Percentiles rank a stretch among this genome's conserved stretches.
Conservation (phyloP, 2,329 filamentous ascomycete species). For the Ophiostoma perfectum region DNA sequence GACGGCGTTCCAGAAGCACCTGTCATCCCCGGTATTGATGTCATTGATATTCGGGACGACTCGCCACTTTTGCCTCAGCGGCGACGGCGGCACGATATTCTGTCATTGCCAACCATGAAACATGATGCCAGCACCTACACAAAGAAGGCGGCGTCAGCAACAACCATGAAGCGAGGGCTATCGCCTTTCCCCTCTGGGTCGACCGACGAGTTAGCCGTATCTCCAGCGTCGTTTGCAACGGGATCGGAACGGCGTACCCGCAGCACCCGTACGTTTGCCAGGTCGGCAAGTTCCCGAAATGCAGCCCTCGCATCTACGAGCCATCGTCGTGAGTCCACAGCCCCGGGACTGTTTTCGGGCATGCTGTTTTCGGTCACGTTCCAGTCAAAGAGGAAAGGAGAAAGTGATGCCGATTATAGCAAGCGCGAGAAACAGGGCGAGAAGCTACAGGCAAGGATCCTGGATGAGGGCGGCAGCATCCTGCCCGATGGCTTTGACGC, state of each 20-base stretch:
- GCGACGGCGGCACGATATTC: neutral
- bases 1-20: neutral
- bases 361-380: constrained; percentile 90
- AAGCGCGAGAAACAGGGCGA: constrained; percentile 38
- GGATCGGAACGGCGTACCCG: constrained; percentile 13
- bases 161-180: constrained; percentile 9
- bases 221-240: constrained; percentile 35
- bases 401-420: constrained; percentile 42
- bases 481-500: constrained; percentile 73
- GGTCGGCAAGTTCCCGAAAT: constrained; percentile 3
- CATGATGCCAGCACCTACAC: neutral
- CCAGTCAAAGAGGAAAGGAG: constrained; percentile 44
- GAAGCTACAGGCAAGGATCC: constrained; percentile 57
- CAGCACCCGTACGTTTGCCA: constrained; percentile 27
- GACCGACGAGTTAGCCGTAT: constrained; percentile 45
- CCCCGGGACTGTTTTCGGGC: constrained; percentile 55
- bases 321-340: constrained; percentile 20
- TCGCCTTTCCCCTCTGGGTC: constrained; percentile 33
- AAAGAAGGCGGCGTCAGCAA: neutral
- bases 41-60: neutral
- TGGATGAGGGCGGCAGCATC: constrained; percentile 65
- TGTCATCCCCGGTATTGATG: neutral
- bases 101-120: constrained; percentile 7
- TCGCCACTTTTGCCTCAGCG: constrained; percentile 11
- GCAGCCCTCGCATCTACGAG: constrained; percentile 17